Evolutionary conservation across 306 rosid species (phyloP).

Genomic region (Castanea mollissima): DNA sequence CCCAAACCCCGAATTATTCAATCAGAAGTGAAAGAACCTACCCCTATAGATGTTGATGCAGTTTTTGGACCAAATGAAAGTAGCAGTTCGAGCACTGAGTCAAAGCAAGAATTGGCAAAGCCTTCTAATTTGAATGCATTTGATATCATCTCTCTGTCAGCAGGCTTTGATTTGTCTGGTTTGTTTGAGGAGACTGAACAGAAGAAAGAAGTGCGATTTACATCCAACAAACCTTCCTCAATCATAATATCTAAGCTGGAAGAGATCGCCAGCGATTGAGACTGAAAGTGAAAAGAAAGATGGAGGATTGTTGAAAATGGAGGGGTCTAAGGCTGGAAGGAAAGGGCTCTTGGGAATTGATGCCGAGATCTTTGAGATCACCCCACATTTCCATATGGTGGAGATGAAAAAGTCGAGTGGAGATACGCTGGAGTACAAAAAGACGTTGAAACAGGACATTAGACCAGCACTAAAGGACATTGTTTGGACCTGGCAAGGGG

Average conservation of each 20-base stretch:
- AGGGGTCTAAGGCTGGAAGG: slow-evolving; percentile 71
- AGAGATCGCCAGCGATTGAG: slow-evolving; percentile 57
- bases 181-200: slow-evolving; percentile 57
- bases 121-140: slow-evolving; percentile 77
- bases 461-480: slow-evolving; percentile 87
- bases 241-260: slow-evolving; percentile 73
- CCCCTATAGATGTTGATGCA: slow-evolving; percentile 46
- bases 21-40: slow-evolving; percentile 26
- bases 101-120: slow-evolving; percentile 49
- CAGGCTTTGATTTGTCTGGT: slow-evolving; percentile 94
- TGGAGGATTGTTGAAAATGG: slow-evolving; percentile 70
- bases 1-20: slow-evolving; percentile 26
- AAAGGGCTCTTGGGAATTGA: slow-evolving; percentile 74
- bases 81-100: slow-evolving; percentile 30
- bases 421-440: slow-evolving; percentile 77
- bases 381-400: slow-evolving; percentile 69
- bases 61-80: slow-evolving; percentile 42
- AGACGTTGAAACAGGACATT: slow-evolving; percentile 62
- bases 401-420: slow-evolving; percentile 74
- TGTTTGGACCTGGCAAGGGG: slow-evolving; percentile 92
- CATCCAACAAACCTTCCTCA: slow-evolving; percentile 61
- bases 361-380: slow-evolving; percentile 77
- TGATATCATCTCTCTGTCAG: slow-evolving; percentile 84
- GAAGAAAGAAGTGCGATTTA: slow-evolving; percentile 68
- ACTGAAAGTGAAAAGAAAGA: slow-evolving; percentile 73